Conservation (phyloP, 2,329 filamentous ascomycete species). For the Aspergillus luchuensis region DNA sequence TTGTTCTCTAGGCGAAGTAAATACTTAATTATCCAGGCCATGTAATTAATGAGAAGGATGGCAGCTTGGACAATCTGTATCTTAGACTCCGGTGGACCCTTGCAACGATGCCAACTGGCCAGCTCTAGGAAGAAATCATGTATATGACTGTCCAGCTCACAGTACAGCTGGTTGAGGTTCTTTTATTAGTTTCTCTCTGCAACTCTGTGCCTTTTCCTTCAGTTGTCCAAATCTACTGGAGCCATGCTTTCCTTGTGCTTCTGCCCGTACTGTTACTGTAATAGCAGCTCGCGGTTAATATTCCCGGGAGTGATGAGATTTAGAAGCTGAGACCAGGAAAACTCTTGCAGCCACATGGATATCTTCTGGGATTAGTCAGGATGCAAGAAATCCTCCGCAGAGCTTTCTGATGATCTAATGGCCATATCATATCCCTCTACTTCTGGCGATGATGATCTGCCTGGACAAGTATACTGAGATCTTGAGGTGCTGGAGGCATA, state of each 20-base stretch:
- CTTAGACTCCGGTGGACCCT: slow-evolving; percentile 43
- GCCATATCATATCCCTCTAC: slow-evolving; percentile 31
- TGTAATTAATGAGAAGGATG: slow-evolving; percentile 36
- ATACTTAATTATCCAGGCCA: slow-evolving; percentile 39
- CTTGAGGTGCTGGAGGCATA: slow-evolving; percentile 36
- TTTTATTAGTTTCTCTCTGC: slow-evolving; percentile 44
- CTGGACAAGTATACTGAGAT: slow-evolving; percentile 37
- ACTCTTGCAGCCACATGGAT: slow-evolving; percentile 36
- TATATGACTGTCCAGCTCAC: slow-evolving; percentile 40
- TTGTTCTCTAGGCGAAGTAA: slow-evolving; percentile 39
- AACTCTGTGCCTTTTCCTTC: slow-evolving; percentile 44
- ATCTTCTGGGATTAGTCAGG: slow-evolving; percentile 33
- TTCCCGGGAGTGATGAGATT: slow-evolving; percentile 38
- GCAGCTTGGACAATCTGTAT: slow-evolving; percentile 36
- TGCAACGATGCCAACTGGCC: slow-evolving; percentile 44
- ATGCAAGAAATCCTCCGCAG: slow-evolving; percentile 40
- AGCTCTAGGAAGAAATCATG: slow-evolving; percentile 43
- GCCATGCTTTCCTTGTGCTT: too few relatives aligned
- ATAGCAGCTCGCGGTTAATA: slow-evolving; percentile 41
- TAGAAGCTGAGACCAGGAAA: slow-evolving; percentile 37
- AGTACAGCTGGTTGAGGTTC: slow-evolving; percentile 43
- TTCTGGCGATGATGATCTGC: slow-evolving; percentile 35
- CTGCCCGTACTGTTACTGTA: slow-evolving; percentile 43
- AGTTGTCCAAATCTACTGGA: slow-evolving; percentile 37
- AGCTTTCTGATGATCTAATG: slow-evolving; percentile 42